phyloP scores from a whole-genome alignment of 2,329 filamentous ascomycete species.

The Dactylellina drechsleri region DNA sequence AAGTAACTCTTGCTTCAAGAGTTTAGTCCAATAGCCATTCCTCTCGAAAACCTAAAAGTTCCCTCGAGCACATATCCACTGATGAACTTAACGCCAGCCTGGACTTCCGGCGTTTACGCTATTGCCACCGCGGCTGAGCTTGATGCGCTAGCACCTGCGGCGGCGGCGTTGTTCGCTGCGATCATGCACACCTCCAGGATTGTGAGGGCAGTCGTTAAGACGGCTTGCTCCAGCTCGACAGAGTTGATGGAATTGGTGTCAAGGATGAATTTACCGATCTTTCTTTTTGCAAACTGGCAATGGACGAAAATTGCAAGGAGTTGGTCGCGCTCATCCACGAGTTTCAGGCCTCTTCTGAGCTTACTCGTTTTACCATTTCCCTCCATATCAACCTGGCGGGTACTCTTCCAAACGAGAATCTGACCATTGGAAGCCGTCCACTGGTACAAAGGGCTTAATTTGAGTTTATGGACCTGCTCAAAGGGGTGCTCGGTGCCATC shows the following conservation, averaged over 20 bases:
- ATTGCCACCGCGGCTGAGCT: neutral
- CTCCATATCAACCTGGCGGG: slow-evolving; percentile 35
- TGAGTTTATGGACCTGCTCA: slow-evolving; percentile 25
- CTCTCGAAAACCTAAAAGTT: too few relatives aligned
- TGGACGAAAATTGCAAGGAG: slow-evolving; percentile 38
- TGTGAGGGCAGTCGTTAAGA: slow-evolving; percentile 28
- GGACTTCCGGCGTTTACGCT: neutral
- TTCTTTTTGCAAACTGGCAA: slow-evolving; percentile 27
- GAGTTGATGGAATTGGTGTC: slow-evolving; percentile 17
- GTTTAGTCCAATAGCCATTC: too few relatives aligned
- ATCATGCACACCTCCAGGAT: slow-evolving; percentile 20
- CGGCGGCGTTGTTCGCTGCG: slow-evolving; percentile 8
- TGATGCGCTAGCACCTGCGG: slow-evolving; percentile 1
- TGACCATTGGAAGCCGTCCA: slow-evolving; percentile 24
- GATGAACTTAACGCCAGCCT: too few relatives aligned
- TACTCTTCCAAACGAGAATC: slow-evolving; percentile 36
- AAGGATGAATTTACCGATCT: slow-evolving; percentile 36
- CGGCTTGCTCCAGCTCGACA: slow-evolving; percentile 29
- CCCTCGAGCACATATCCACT: too few relatives aligned
- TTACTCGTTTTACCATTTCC: slow-evolving; percentile 19
- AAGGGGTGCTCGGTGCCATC: slow-evolving; percentile 26
- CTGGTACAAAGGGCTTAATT: slow-evolving; percentile 13
- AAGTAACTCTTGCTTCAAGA: too few relatives aligned
- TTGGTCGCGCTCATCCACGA: slow-evolving; percentile 36
- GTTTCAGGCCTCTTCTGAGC: slow-evolving; percentile 18